phyloP scores from a whole-genome alignment of 2,329 filamentous ascomycete species.

The Cadophora malorum region DNA sequence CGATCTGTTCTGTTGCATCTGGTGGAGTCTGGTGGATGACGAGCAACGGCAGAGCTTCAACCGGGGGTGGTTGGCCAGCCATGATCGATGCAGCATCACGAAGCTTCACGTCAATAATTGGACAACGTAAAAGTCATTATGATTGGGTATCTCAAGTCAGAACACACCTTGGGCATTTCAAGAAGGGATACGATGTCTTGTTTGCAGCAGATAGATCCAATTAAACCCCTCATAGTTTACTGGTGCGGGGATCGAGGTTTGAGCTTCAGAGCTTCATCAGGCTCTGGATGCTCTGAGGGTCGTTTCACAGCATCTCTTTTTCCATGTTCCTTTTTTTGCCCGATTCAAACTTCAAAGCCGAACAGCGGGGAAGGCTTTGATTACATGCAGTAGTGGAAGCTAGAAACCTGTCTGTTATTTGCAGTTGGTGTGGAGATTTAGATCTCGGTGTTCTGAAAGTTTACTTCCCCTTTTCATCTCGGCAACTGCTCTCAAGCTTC shows the following conservation, averaged over 20 bases:
- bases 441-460: background rate
- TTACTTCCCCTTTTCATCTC: background rate
- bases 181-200: slow-evolving; percentile 5
- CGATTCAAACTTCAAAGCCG: background rate
- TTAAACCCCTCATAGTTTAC: background rate
- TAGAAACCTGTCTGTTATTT: background rate
- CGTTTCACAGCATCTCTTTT: slow-evolving; percentile 5
- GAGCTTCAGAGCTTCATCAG: slow-evolving; percentile 9
- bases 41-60: slow-evolving; percentile 7
- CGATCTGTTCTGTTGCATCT: background rate
- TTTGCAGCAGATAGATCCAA: background rate
- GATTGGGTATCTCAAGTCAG: background rate
- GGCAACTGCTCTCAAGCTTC: background rate
- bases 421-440: slow-evolving; percentile 11
- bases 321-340: background rate
- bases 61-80: slow-evolving; percentile 20
- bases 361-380: slow-evolving; percentile 5
- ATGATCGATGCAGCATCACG: slow-evolving; percentile 13
- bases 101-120: slow-evolving; percentile 9
- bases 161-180: background rate
- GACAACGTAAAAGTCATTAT: slow-evolving; percentile 4
- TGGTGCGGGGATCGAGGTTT: slow-evolving; percentile 10
- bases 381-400: background rate
- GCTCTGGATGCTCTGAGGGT: background rate
- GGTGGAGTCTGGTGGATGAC: background rate